These are phyloP conservation scores for Malassezia obtusa DNA, from an alignment of 1,284 basidiomycete species.

Conservation along the genomic window DNA sequence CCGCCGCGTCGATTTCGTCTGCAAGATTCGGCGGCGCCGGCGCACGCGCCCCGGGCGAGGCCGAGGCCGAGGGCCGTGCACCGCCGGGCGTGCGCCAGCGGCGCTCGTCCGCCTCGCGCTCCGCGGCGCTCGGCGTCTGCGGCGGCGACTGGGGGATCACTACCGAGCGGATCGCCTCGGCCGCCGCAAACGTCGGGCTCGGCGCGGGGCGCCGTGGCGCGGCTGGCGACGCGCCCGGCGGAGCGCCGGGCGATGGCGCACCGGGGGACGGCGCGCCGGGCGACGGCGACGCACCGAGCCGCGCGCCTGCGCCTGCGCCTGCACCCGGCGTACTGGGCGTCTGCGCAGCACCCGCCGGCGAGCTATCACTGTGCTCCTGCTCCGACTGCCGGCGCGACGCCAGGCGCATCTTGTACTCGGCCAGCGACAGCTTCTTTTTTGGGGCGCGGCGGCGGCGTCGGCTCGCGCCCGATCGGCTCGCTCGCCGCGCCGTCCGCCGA, in stretches of 20 bases:
- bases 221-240: not conserved
- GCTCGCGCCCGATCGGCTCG: not conserved
- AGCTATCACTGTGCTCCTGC: not conserved
- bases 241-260: too few relatives aligned
- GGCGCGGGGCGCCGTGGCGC: not conserved
- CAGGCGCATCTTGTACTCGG: conserved; percentile 44
- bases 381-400: conserved; percentile 31
- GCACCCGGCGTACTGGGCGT: too few relatives aligned
- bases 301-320: too few relatives aligned
- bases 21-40: too few relatives aligned
- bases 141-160: conserved; percentile 37
- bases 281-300: too few relatives aligned
- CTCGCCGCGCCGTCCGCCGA: not conserved
- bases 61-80: too few relatives aligned
- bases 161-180: conserved; percentile 27
- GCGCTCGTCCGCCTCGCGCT: not conserved
- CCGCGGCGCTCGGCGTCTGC: not conserved
- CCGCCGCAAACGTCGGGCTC: not conserved
- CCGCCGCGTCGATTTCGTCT: too few relatives aligned
- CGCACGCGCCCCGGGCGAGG: too few relatives aligned
- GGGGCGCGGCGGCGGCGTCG: conserved; percentile 22
- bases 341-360: too few relatives aligned
- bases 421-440: conserved; percentile 36
- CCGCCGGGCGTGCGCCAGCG: too few relatives aligned
- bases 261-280: too few relatives aligned